Evolutionary conservation across 208 protist genomes (phyloP).

Genomic region (Endotrypanum monterogeii): DNA sequence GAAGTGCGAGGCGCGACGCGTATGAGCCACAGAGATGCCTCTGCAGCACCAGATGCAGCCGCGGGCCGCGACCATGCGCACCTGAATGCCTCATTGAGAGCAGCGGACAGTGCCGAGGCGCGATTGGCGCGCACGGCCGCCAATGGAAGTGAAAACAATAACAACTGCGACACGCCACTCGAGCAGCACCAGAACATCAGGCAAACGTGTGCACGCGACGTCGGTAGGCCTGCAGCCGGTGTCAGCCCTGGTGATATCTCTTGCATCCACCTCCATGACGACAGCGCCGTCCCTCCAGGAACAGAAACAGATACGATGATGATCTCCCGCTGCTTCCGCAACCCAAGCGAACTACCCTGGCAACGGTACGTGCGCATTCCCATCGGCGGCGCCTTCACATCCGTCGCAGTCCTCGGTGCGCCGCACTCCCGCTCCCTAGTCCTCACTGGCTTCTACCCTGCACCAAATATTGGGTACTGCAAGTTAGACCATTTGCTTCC

Average conservation of each 20-base stretch:
- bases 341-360: slow-evolving; percentile 34
- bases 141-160: neutral
- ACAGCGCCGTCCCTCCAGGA: neutral
- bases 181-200: neutral
- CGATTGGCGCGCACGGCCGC: neutral
- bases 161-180: neutral
- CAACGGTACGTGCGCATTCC: slow-evolving; percentile 48
- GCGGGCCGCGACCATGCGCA: neutral
- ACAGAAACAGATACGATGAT: neutral
- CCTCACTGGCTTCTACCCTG: slow-evolving; percentile 49
- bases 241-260: neutral
- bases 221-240: neutral
- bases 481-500: slow-evolving; percentile 42
- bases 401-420: slow-evolving; percentile 35
- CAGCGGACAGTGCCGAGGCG: neutral
- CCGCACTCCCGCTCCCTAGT: slow-evolving; percentile 38
- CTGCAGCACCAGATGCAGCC: neutral
- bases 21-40: neutral
- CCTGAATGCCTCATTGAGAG: neutral
- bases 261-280: neutral
- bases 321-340: slow-evolving; percentile 32
- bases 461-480: slow-evolving; percentile 49
- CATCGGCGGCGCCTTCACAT: slow-evolving; percentile 51
- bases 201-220: neutral
- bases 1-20: neutral